phyloP scores from a whole-genome alignment of 306 rosid species.

The Vigna trinervia region DNA sequence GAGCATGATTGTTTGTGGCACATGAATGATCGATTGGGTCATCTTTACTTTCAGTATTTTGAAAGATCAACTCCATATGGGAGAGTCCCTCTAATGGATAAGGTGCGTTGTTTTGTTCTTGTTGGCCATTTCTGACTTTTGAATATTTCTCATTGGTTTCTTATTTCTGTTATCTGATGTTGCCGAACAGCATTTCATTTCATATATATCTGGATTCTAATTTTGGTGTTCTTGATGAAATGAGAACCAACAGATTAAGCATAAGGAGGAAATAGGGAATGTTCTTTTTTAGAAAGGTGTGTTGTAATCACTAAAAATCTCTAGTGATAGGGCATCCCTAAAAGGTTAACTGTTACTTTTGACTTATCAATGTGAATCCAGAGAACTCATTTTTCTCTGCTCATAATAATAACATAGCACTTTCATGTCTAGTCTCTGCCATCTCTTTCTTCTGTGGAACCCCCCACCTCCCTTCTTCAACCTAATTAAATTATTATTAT shows the following conservation, averaged over 20 bases:
- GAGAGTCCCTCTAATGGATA: constrained; percentile 87
- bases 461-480: background rate
- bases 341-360: constrained; percentile 49
- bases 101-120: constrained; percentile 53
- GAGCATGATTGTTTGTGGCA: constrained; percentile 65
- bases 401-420: background rate
- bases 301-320: constrained; percentile 17
- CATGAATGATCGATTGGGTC: constrained; percentile 68
- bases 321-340: constrained; percentile 44
- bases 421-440: constrained; percentile 13
- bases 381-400: constrained; percentile 27
- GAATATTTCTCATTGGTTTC: background rate
- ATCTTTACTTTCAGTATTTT: constrained; percentile 69
- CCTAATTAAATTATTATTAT: background rate
- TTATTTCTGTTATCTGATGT: constrained; percentile 9
- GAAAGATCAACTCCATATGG: constrained; percentile 89
- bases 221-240: constrained; percentile 21
- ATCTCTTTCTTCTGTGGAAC: constrained; percentile 39
- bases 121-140: constrained; percentile 24
- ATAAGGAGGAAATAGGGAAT: constrained; percentile 34
- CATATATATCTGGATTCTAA: constrained; percentile 21
- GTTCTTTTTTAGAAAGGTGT: background rate
- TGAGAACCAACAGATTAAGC: constrained; percentile 33
- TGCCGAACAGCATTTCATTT: background rate
- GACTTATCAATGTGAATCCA: constrained; percentile 47